Base-by-base conservation (phyloP, 176 grass and related monocot species). In the Triticum timopheevii region DNA sequence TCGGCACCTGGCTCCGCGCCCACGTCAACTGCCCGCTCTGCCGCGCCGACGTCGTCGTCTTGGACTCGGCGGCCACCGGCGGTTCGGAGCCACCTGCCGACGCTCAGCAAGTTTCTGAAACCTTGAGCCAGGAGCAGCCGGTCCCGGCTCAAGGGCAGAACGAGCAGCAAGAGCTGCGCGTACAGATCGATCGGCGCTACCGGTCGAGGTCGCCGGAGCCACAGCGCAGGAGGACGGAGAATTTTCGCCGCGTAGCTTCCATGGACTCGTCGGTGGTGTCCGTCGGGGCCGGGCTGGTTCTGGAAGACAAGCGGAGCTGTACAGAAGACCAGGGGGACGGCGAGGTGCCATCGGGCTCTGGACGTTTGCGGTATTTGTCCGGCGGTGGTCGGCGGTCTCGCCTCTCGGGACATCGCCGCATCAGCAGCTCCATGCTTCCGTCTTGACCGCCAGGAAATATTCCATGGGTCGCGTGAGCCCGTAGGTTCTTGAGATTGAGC, bases 21-120 rank as follows among this genome's bases (percentile, higher is more conserved):
- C 94, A 99, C 77, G 89, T 99, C 64, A 96, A 63, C 69, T 99
- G 97, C 87, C 94, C 94, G 11, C 84, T 99, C 69, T 99, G 97
- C 88, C 97, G 94, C 65, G 84, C 94, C 35, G 19, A 83, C 38
- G 87, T 99, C 0, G 87, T 97, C 1, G 50, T 54, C 33, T 91
- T 19, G 90, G 90, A 89, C 56, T 35, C 85, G 0, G 34, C 58
- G 13, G 72, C 44, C 39, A 35, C 42, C 78, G 45, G 17, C 28
- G 80, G 17, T 19, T 44, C 63, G 10, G 61, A 54, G 16, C 22
- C 70, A 10, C 50, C 65, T 24, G 30, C 50, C 63, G 40, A 10
- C 59, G 17, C n/a, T 7, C 76, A 61, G 2, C 81, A 76, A 0
- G 22, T 17, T 4, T 12, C 68, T 1, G 25, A 12, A 13, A 19